A percentile compares a stretch with the other conserved stretches of the same genome.
phyloP scores from a whole-genome alignment of 2,329 filamentous ascomycete genomes.

The Monilinia vaccinii-corymbosi region DNA sequence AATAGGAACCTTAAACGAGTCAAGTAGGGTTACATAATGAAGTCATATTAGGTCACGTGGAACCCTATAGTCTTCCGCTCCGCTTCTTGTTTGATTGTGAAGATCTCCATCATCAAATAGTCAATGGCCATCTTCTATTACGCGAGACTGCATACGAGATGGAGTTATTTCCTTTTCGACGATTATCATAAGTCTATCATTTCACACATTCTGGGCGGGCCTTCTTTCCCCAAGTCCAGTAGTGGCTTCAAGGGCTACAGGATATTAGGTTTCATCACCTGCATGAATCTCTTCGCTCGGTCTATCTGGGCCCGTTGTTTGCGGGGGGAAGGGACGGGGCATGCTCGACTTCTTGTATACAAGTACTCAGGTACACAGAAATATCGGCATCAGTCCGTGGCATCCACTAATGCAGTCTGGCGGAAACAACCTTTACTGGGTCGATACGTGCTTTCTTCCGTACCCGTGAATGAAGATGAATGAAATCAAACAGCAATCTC shows the following conservation, averaged over 20 bases:
- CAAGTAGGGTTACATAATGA: too few relatives aligned
- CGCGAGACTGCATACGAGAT: neutral
- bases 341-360: conserved; percentile 19
- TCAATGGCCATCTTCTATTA: neutral
- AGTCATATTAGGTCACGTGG: too few relatives aligned
- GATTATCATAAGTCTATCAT: neutral
- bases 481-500: conserved; percentile 12
- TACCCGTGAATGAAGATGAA: conserved; percentile 14
- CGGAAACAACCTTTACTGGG: conserved; percentile 9
- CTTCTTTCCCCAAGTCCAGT: neutral
- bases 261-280: neutral
- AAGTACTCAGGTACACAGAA: conserved; percentile 19
- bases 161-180: neutral
- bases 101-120: neutral
- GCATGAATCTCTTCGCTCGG: conserved; percentile 10
- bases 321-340: conserved; percentile 15
- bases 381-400: conserved; percentile 9
- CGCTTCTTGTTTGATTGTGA: neutral
- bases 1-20: neutral
- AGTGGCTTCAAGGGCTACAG: neutral
- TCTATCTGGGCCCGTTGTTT: conserved; percentile 10
- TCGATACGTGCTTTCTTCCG: conserved; percentile 1
- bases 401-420: neutral
- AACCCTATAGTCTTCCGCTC: too few relatives aligned
- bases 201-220: neutral